Evolutionary conservation across 2,329 filamentous ascomycete species (phyloP), one percentile per base, ranked within the genome.

Genomic region (Pyrenophora tritici-repentis): DNA sequence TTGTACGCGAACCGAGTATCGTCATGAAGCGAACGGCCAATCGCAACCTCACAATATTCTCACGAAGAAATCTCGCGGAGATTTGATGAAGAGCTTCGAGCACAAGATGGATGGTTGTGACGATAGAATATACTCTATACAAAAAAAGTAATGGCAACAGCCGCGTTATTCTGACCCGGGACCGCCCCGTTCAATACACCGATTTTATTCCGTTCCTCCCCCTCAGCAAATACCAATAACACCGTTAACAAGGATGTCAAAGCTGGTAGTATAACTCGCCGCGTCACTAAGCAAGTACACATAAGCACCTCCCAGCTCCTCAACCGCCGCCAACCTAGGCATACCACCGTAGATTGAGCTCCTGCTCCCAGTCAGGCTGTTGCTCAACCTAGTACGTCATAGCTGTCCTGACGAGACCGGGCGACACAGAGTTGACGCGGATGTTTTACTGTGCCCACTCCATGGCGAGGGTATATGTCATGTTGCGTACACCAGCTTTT

Each of bases 331-430:
- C 32, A 84, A 58, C 22, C 81, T 70, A 9, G 80, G 81, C 74
- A 84, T 83, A 3, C 81, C 81, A 3, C 81, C 80, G 58, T 83
- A 83, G 61, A 67, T 82, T 78, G 72, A 84, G 76, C 70, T 84
- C 80, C 54, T 76, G 70, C 49, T 80, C 78, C 82, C 81, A 84
- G 61, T 83, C 81, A 0, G 79, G 78, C 13, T 75, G 72, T n/a
- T 75, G 75, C 50, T 78, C 75, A 4, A 84, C 79, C 58, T 78
- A 75, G 56, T 74, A 73, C 12, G 72, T 74, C 73, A 75, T 74
- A 0, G 71, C 68, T 1, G 72, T 74, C 36, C 73, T 72, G 31
- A 75, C 64, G 1, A 71, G 55, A 1, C 73, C 72, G 0, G 73
- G 73, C 1, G 66, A 73, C 1, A 75, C 71, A 1, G 62, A 67